These are phyloP conservation scores for Lactuca sativa DNA, from an alignment of 129 eudicot genomes.

Conservation along the genomic window DNA sequence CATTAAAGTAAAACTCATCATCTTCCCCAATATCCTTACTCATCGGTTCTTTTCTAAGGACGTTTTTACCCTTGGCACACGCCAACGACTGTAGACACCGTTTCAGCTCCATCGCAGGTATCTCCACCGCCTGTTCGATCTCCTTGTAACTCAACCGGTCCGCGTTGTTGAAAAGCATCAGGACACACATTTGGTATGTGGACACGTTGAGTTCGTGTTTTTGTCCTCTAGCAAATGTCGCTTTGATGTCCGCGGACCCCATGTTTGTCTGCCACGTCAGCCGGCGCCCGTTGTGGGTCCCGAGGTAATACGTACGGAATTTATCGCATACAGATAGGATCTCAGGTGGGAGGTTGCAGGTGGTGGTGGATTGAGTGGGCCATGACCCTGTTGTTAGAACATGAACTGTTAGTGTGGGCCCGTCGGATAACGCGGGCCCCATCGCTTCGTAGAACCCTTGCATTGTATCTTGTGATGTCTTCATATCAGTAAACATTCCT, in stretches of 20 bases:
- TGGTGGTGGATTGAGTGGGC: slow-evolving; percentile 50
- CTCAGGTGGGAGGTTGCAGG: slow-evolving; percentile 58
- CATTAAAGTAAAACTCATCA: slow-evolving; percentile 41
- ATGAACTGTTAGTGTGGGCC: slow-evolving; percentile 48
- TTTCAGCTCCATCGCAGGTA: slow-evolving; percentile 45
- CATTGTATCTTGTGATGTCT: slow-evolving; percentile 63
- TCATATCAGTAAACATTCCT: slow-evolving; percentile 68
- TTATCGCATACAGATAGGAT: slow-evolving; percentile 44
- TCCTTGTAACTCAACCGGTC: slow-evolving; percentile 44
- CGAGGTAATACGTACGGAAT: slow-evolving; percentile 54
- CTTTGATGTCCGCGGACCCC: slow-evolving; percentile 59
- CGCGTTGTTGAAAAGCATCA: slow-evolving; percentile 52
- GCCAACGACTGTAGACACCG: slow-evolving; percentile 58
- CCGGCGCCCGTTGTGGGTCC: slow-evolving; percentile 61
- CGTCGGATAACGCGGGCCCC: slow-evolving; percentile 42
- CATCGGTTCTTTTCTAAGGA: slow-evolving; percentile 53
- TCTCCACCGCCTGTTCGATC: slow-evolving; percentile 57
- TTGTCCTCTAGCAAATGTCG: slow-evolving; percentile 43
- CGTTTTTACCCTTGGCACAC: slow-evolving; percentile 54
- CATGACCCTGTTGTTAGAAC: slow-evolving; percentile 60
- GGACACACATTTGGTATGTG: slow-evolving; percentile 58
- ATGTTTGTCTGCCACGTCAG: slow-evolving; percentile 60
- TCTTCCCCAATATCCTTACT: slow-evolving; percentile 48
- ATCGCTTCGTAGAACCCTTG: slow-evolving; percentile 46
- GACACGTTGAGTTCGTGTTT: slow-evolving; percentile 56